Evolutionary conservation across 345 rosid species (phyloP).

Genomic region (Kandelia obovata): DNA sequence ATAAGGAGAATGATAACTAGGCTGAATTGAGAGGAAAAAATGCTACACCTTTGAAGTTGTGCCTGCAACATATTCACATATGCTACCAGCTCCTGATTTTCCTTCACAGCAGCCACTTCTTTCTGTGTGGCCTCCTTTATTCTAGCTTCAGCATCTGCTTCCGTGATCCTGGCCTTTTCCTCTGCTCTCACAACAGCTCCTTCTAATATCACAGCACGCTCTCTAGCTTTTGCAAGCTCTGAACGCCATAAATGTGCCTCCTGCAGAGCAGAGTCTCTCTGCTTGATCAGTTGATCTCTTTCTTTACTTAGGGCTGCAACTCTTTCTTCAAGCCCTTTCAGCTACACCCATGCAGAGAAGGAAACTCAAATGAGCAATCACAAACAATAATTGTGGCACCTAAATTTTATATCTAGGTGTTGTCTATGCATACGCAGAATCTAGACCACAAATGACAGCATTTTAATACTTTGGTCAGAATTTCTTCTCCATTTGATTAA

Average conservation of each 20-base stretch:
- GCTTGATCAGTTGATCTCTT: conserved; percentile 71
- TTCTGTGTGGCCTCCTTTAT: conserved; percentile 68
- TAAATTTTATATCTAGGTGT: too few relatives aligned
- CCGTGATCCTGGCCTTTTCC: conserved; percentile 83
- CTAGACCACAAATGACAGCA: too few relatives aligned
- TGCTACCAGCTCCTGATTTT: conserved; percentile 87
- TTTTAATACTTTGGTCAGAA: not conserved
- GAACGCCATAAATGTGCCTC: conserved; percentile 98
- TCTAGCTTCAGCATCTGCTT: conserved; percentile 76
- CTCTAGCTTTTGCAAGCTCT: conserved; percentile 96
- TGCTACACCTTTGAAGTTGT: conserved; percentile 79
- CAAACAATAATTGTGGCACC: too few relatives aligned
- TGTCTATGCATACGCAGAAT: too few relatives aligned
- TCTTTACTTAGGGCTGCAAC: conserved; percentile 51
- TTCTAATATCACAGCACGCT: conserved; percentile 81
- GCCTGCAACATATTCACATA: conserved; percentile 73
- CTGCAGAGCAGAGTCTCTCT: conserved; percentile 84
- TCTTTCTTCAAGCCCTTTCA: conserved; percentile 74
- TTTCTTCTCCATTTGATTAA: not conserved
- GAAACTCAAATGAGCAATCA: conserved; percentile 2
- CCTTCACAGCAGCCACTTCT: conserved; percentile 67
- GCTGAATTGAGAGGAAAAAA: conserved; percentile 11
- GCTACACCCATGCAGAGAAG: conserved; percentile 37
- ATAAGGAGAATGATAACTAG: not conserved
- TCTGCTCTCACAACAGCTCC: conserved; percentile 90